Evolutionary conservation across 208 protist species (phyloP), one percentile per base, ranked within the genome.

Genomic region (Trypanosoma melophagium): DNA sequence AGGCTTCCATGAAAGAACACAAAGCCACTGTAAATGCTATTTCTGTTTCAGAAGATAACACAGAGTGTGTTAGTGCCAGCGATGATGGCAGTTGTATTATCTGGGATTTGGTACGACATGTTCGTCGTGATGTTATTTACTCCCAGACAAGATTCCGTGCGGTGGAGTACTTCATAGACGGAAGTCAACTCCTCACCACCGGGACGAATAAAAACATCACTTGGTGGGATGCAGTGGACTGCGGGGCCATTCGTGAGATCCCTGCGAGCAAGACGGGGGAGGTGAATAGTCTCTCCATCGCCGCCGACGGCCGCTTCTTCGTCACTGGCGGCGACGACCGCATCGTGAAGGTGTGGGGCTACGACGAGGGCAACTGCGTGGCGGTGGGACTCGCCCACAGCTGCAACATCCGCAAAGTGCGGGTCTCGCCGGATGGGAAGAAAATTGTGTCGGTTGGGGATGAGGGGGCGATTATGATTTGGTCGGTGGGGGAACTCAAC

Each of bases 61-160:
- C 80, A 1, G 94, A 98, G 81, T 98, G 93, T 66, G 85, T 99
- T 53, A 94, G 79, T 21, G 93, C 96, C 41, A 90, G 83, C 40
- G 92, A 96, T 66, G 97, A 99, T 74, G 97, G 96, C 57, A 98
- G 94, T 55, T 97, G 94, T 86, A 98, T 98, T 72, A 85, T 96
- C 35, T 99, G 97, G 97, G 95, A 97, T 57, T 80, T 98, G 42
- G 83, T 80, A 50, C 90, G 92, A 10, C 87, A 90, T 75, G 77
- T 96, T 17, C 94, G 97, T 31, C 85, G 91, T 69, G 94, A 98
- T 77, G 95, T 97, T 63, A 94, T 99, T 71, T 98, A 98, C 77
- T 88, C 93, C 12, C 87, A 97, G 57, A 98, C 96, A 10, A 97
- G 97, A 74, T 99, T 99, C 82, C 95, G 92, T 68, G 76, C 81